Evolutionary conservation across 2,329 filamentous ascomycete genomes (phyloP), one percentile per base, ranked within the genome.

Genomic region (Epichloe gansuensis): DNA sequence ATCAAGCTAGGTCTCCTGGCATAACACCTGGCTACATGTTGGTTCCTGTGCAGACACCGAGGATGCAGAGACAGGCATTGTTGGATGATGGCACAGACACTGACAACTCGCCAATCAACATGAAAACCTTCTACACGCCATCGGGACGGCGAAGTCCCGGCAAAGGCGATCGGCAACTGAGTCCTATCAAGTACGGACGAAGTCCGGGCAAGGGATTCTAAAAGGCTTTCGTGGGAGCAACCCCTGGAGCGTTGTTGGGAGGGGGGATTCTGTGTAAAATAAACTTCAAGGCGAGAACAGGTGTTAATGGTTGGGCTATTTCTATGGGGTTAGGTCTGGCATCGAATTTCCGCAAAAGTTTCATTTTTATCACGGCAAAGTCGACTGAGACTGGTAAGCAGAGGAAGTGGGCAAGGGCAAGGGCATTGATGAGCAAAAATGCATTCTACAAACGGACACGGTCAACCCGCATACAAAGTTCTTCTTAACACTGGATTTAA

Each of bases 21-120:
- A 59, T 61, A 5, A 62, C 63, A 4, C 72, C 75, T 48, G 71
- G 72, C 0, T 75, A 75, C 59, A 75, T 77, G 61, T 73, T 71
- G 66, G 69, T 75, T 48, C 75, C 74, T 3, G 71, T 77, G 28
- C 72, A 76, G 57, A 78, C 75, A 13, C 75, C 75, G 4, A 68
- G 63, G 35, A 60, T 69, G 48, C 69, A 70, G 51, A 69, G 75
- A 23, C 69, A 73, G 46, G 65, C 66, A n/a, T 62, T 71, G 47
- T 54, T 70, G 9, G 69, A 72, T 48, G 74, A 77, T 8, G 72
- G 65, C 1, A 75, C 72, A 0, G 77, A 80, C 42, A 78, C 75
- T 3, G 78, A 81, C 52, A 72, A 58, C 28, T 75, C 75, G 7
- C 75, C 76, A 0, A 68, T 68, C 5, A 67, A 65, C 39, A 64